phyloP scores from a whole-genome alignment of 2,329 filamentous ascomycete genomes.

The Incumbomyces lentus region DNA sequence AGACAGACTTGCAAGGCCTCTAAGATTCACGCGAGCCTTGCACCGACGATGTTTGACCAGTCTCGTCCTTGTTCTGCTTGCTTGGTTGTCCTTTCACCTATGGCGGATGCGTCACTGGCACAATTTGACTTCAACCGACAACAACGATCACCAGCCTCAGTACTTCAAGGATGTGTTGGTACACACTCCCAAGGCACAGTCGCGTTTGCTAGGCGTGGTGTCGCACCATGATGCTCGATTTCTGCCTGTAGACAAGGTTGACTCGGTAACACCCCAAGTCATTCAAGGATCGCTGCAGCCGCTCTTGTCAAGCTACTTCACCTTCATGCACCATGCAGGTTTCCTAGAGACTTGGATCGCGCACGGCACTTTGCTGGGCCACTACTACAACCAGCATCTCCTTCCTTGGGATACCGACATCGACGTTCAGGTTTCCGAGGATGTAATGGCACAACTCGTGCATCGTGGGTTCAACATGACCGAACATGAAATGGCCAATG shows the following conservation, averaged over 20 bases:
- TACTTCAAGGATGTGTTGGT: background rate
- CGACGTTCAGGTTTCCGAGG: slow-evolving; percentile 11
- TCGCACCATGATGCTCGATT: background rate
- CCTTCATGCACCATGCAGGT: slow-evolving; percentile 8
- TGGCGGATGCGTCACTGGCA: too few relatives aligned
- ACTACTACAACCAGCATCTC: slow-evolving; percentile 13
- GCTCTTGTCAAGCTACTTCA: slow-evolving; percentile 7
- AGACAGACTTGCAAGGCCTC: too few relatives aligned
- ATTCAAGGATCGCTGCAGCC: slow-evolving; percentile 3
- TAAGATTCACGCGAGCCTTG: too few relatives aligned
- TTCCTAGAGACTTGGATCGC: slow-evolving; percentile 12
- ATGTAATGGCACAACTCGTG: slow-evolving; percentile 1
- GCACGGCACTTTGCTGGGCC: slow-evolving; percentile 11
- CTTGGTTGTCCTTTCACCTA: too few relatives aligned
- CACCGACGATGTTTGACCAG: too few relatives aligned
- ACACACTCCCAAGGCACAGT: background rate
- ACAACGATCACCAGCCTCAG: background rate
- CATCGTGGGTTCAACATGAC: slow-evolving; percentile 8
- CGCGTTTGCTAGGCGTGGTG: background rate
- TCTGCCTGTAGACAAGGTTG: background rate
- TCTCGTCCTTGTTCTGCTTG: too few relatives aligned
- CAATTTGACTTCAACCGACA: too few relatives aligned
- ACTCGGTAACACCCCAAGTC: background rate
- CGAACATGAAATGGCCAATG: slow-evolving; percentile 2
- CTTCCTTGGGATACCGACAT: slow-evolving; percentile 14